Conservation (phyloP, 169 alveolate genomes). For the Plasmodium fragile region DNA sequence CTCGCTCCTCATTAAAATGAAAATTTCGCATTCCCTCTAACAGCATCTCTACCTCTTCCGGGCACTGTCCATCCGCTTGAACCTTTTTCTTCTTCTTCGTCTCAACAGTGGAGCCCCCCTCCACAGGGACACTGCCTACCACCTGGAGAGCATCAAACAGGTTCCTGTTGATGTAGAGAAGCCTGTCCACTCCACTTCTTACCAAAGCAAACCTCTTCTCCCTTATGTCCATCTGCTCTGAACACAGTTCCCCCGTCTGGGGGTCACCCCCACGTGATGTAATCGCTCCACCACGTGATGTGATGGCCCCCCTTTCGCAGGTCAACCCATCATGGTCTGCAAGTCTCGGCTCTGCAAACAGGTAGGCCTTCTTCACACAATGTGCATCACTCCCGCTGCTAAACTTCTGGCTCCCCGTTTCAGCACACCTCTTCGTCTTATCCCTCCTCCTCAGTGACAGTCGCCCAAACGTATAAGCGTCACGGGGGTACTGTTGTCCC, state of each 20-base stretch:
- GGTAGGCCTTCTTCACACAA: neutral
- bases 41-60: conserved; percentile 12
- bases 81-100: neutral
- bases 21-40: neutral
- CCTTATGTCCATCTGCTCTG: neutral
- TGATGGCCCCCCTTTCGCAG: neutral
- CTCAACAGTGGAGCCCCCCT: neutral
- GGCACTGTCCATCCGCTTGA: neutral
- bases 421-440: neutral
- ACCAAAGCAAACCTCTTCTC: neutral
- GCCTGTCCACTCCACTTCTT: conserved; percentile 15
- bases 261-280: neutral
- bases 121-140: neutral
- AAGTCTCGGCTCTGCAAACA: neutral
- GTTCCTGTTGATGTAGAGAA: conserved; percentile 27
- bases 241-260: neutral
- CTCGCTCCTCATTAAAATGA: neutral
- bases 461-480: neutral
- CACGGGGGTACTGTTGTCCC: neutral
- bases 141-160: neutral
- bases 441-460: neutral
- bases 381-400: neutral
- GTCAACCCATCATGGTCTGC: neutral
- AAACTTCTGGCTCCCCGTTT: neutral
- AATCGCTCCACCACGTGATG: neutral